These are phyloP conservation scores for Mangifera indica DNA, from an alignment of 345 rosid genomes.

Conservation along the genomic window DNA sequence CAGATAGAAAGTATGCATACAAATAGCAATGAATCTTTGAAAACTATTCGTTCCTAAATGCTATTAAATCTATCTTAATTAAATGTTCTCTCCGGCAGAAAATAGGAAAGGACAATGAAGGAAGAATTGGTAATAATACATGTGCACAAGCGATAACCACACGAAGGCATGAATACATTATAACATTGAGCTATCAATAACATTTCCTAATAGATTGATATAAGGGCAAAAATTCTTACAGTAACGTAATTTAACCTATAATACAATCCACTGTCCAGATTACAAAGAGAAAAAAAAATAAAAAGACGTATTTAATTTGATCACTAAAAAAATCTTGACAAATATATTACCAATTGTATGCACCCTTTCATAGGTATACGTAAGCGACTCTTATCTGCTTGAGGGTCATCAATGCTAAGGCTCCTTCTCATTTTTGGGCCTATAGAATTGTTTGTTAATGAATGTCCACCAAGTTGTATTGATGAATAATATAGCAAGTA, in stretches of 20 bases:
- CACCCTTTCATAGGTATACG: constrained; percentile 61
- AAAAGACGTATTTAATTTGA: not conserved
- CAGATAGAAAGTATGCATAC: constrained; percentile 1
- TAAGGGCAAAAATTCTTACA: not conserved
- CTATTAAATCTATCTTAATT: not conserved
- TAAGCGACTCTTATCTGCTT: constrained; percentile 36
- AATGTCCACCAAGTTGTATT: constrained; percentile 37
- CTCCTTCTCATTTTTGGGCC: constrained; percentile 38
- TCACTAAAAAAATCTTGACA: not conserved
- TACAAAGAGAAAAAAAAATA: not conserved
- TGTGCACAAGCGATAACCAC: not conserved
- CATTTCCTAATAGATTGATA: not conserved
- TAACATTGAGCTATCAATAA: not conserved
- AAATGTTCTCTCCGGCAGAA: not conserved
- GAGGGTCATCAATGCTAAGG: constrained; percentile 38
- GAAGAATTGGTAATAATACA: not conserved
- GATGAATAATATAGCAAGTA: constrained; percentile 51
- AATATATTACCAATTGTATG: constrained; percentile 44
- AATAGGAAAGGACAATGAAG: not conserved
- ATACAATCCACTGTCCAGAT: not conserved
- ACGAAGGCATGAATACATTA: not conserved
- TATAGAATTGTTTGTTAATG: constrained; percentile 32
- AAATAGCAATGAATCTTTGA: constrained; percentile 2
- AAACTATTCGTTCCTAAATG: constrained; percentile 4
- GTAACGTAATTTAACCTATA: not conserved